Percentiles rank a stretch among this genome's conserved stretches.
Conservation (phyloP, 2,329 filamentous ascomycete species). For the Trichoderma koningii region DNA sequence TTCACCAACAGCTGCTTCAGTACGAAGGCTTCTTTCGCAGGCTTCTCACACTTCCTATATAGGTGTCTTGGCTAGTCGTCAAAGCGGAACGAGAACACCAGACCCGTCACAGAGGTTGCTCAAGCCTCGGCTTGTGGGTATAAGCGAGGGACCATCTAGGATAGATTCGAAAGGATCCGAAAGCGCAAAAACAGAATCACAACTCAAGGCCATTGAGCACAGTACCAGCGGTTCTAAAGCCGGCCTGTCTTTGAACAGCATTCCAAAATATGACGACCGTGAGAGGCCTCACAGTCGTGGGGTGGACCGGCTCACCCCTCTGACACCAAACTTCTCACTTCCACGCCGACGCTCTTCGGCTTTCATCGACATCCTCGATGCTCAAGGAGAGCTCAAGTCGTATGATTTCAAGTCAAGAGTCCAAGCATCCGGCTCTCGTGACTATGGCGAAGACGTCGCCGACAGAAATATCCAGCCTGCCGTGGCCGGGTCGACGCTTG, state of each 20-base stretch:
- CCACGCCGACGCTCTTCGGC: constrained; percentile 16
- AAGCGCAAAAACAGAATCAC: not conserved
- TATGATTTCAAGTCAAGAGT: constrained; percentile 53
- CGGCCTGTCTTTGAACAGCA: not conserved
- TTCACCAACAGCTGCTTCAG: no score
- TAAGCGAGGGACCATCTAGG: constrained; percentile 15
- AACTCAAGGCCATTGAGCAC: not conserved
- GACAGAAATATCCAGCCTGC: constrained; percentile 54
- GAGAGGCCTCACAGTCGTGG: constrained; percentile 2
- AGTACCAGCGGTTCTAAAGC: constrained; percentile 16
- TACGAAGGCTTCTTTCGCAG: not conserved
- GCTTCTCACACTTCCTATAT: not conserved
- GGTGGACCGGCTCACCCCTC: not conserved
- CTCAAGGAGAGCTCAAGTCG: constrained; percentile 54
- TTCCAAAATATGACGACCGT: not conserved
- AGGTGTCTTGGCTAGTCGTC: constrained; percentile 15
- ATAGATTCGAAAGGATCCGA: constrained; percentile 2
- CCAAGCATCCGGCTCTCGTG: constrained; percentile 52
- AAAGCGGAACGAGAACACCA: constrained; percentile 17
- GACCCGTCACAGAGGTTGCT: constrained; percentile 16
- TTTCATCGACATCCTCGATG: constrained; percentile 58
- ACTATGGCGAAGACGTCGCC: constrained; percentile 67
- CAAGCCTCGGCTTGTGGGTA: constrained; percentile 24
- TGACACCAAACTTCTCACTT: constrained; percentile 3
- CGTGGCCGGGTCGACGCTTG: not conserved